Evolutionary conservation across 371 early-diverging fungal genomes (phyloP).

Genomic region (Mucor racemosus): DNA sequence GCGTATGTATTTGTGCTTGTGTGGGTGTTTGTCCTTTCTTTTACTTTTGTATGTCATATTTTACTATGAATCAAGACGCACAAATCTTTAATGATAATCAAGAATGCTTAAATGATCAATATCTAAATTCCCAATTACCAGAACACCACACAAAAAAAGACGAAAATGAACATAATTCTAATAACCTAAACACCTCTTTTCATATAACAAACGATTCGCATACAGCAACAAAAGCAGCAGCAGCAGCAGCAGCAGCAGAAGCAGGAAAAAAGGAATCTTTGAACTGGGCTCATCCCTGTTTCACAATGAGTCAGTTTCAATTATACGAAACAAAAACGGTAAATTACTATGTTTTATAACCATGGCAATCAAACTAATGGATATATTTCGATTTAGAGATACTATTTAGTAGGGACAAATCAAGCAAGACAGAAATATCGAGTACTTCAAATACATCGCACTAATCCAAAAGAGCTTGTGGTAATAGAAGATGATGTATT

Average conservation of each 20-base stretch:
- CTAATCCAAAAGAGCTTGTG: slow-evolving; percentile 56
- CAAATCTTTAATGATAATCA: slow-evolving; percentile 36
- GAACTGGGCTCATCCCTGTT: slow-evolving; percentile 38
- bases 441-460: slow-evolving; percentile 89
- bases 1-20: not conserved
- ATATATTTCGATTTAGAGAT: slow-evolving; percentile 49
- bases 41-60: slow-evolving; percentile 17
- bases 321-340: slow-evolving; percentile 87
- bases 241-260: not conserved
- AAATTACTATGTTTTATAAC: not conserved
- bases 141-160: slow-evolving; percentile 14
- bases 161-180: not conserved
- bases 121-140: slow-evolving; percentile 8
- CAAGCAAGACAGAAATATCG: slow-evolving; percentile 75
- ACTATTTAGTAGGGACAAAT: slow-evolving; percentile 85
- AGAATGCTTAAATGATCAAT: slow-evolving; percentile 23
- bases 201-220: not conserved
- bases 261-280: slow-evolving; percentile 26
- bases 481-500: slow-evolving; percentile 73
- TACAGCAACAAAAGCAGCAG: not conserved
- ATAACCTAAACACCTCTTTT: not conserved
- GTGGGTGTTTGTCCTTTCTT: slow-evolving; percentile 1
- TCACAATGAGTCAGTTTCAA: slow-evolving; percentile 68
- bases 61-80: slow-evolving; percentile 36
- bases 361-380: not conserved